Base-by-base conservation (phyloP, 495 filamentous ascomycete species). In the Trichoderma orchidacearum region DNA sequence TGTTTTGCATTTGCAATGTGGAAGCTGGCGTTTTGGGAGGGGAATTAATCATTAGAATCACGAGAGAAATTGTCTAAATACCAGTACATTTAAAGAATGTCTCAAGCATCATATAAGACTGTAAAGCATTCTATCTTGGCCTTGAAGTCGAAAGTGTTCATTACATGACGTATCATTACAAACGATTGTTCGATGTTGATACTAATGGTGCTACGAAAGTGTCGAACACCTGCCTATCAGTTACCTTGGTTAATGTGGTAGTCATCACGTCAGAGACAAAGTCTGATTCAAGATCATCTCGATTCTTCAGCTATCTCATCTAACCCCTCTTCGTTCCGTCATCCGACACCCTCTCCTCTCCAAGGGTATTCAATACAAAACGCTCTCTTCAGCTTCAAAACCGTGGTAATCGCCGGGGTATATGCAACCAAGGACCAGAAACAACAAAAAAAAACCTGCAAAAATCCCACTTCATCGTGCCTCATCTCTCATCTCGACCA, bases 1-100 rank as follows among this genome's bases (percentile, higher is more conserved):
- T 54, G 30, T 54, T 30, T 54, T 34, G 52, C 52, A 32, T 32
- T 32, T 54, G 52, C 52, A 54, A 18, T 35, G 30, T 54, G 25
- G 29, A 54, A 34, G 52, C 30, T 35, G 52, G 30, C 30, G 52
- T 35, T 31, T 54, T 35, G 5, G 34, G 51, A 27, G 51, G 21
- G 17, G 21, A 11, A 35, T 27, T 48, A 25, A 48, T 48, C 5
- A 48, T n/a, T 48, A 48, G 41, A 48, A 48, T 48, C 2, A 48
- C 41, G 9, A 48, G 18, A 48, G 36, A 41, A 41, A 48, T 8
- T 23, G 27, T 13, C 11, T n/a, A 35, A 35, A 48, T 12, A 21
- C 15, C 30, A 54, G 15, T 54, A 25, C 21, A 30, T 17, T 30
- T 8, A 8, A 35, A 8, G 8, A 35, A n/a, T 8, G 8, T 8